Evolutionary conservation across 441 rosid species (phyloP).

Genomic region (Brassica hybrid): DNA sequence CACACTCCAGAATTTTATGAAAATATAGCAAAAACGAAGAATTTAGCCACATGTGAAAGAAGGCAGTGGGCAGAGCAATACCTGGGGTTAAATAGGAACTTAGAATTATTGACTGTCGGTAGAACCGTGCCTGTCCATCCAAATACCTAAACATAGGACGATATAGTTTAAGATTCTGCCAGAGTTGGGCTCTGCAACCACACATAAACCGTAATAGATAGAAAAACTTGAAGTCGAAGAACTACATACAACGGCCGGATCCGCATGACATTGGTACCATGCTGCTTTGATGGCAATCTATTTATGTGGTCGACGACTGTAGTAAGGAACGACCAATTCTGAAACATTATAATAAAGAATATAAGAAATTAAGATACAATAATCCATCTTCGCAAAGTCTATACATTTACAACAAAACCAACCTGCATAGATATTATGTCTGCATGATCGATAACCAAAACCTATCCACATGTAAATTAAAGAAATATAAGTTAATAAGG

Average conservation of each 20-base stretch:
- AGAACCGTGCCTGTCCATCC: constrained; percentile 78
- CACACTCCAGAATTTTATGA: constrained; percentile 10
- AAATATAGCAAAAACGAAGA: constrained; percentile 7
- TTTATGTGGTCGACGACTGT: constrained; percentile 72
- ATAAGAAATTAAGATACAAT: constrained; percentile 13
- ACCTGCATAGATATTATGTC: constrained; percentile 98
- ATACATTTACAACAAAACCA: constrained; percentile 39
- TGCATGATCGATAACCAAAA: constrained; percentile 91
- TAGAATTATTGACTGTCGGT: constrained; percentile 80
- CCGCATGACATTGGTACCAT: constrained; percentile 91
- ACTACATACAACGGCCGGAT: constrained; percentile 74
- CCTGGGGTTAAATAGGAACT: constrained; percentile 87
- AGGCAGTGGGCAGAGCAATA: constrained; percentile 33
- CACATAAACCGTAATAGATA: constrained; percentile 20
- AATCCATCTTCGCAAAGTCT: constrained; percentile 25
- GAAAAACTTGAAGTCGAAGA: constrained; percentile 11
- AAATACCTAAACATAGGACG: constrained; percentile 66
- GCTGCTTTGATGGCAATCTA: constrained; percentile 77
- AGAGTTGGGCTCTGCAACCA: background rate
- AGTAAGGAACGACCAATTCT: constrained; percentile 86
- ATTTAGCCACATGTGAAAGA: constrained; percentile 18
- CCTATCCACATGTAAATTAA: constrained; percentile 51
- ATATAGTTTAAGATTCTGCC: background rate
- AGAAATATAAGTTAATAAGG: constrained; percentile 19
- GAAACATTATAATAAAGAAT: constrained; percentile 42